Evolutionary conservation across 176 grass and related monocot species (phyloP), one percentile per base, ranked within the genome.

Genomic region (Aegilops bicornis): DNA sequence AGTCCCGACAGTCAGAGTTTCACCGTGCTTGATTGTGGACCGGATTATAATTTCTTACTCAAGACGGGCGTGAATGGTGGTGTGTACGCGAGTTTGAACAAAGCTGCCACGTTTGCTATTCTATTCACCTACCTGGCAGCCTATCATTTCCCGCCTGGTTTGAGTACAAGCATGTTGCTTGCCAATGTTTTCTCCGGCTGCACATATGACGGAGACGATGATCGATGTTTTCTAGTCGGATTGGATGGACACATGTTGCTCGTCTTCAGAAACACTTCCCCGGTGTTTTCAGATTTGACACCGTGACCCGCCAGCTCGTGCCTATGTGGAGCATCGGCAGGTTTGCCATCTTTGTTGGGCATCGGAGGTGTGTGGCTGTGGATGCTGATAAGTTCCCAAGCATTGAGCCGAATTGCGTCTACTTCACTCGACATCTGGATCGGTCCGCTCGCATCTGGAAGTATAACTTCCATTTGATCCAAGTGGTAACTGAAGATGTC

Each of bases 311-410:
- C 9, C n/a, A 12, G 19, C 35, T 42, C 9, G 69, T 13, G 6
- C 20, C 5, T 14, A 10, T 72, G 36, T 22, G 23, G 69, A 72
- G 10, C 69, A 72, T 72, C 20, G 69, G 36, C 36, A 72, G 40
- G 69, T 72, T 42, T 72, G 69, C 69, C 22, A 72, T 72, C 69
- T 72, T 72, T 36, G 40, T 72, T 37, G 69, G 36, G 31, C 69
- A 72, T 72, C 68, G 37, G 2, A 42, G 69, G 22, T 72, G 69
- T 37, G 0, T 72, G 36, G 69, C 23, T 23, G 69, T 72, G 39
- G 69, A 42, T 72, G 36, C 69, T 42, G 69, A 12, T 37, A 72
- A 72, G 69, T 72, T 72, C 36, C 69, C 69, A 3, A 12, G 22
- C 2, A 17, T 72, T 13, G 36, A 72, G 36, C 36, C 36, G 23